Base-by-base conservation (phyloP, 495 filamentous ascomycete genomes). In the Xylaria bambusicola region DNA sequence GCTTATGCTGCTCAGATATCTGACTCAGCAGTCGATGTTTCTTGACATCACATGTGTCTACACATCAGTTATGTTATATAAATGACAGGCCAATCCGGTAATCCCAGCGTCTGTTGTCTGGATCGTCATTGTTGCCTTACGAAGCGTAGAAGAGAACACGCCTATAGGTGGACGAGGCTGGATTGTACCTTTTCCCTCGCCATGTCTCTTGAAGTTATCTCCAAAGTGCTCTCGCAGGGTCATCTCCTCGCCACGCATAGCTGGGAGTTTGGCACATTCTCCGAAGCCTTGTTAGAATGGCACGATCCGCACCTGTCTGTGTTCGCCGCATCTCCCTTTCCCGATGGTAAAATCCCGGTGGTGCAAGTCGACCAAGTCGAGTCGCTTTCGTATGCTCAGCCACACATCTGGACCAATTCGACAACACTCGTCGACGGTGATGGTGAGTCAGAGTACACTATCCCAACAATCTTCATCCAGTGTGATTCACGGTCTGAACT, bases 201-300 rank as follows among this genome's bases (percentile, higher is more conserved):
- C 6, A 64, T 66, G 66, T 50, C 66, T 29, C 21, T 61, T 29
- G 60, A 53, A 23, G 40, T 66, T 13, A 60, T 68, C 40, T 57
- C 53, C 42, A 66, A 55, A 31, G 42, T 68, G 18, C 63, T 68
- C 17, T 26, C 60, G 1, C 66, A 68, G 51, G 63, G 63, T 12
- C 49, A 60, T 24, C 45, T 48, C 13, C 61, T 68, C 20, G 61
- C 69, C n/a, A 62, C 69, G 23, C 71, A 74, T 56, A 75, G 71
- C 58, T 81, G 78, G 78, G 78, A 81, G 59, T 76, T 75, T 52
- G 77, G 80, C 27, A 77, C 76, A 13, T 74, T 77, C 31, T 65
- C 75, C 13, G 70, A 82, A 65, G 76, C 80, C 12, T 62, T 82
- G n/a, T 62, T 80, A 2, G 80, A 83, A 62, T 72, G 77, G 52